Base-by-base conservation (phyloP, 352 stramenopile species). In the Phytopythium ostracodes region DNA sequence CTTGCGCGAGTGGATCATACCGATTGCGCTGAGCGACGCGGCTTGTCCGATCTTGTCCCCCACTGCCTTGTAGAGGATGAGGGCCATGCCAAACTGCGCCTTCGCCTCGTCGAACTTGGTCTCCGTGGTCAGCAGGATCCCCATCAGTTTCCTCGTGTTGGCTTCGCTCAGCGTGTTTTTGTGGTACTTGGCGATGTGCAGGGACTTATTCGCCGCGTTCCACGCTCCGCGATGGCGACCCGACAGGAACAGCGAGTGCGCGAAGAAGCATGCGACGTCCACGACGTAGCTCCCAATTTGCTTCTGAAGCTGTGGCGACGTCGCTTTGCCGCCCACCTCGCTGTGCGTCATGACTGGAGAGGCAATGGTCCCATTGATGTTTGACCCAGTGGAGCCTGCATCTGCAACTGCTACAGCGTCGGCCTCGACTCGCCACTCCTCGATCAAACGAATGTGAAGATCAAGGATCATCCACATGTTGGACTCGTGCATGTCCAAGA, bases 91-190 rank as follows among this genome's bases (percentile, higher is more conserved):
- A 46, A 93, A 91, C 65, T 93, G 84, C 4, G 78, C 79, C 54
- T 93, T 93, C 8, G 84, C 84, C 60, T 93, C 81, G 35, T 93
- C 81, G 61, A 91, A 87, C 61, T 93, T 93, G 12, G 78, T 90
- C 66, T 93, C 84, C 0, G 76, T 89, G n/a, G 79, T 92, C 22
- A 93, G 66, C 35, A 93, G 40, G 61, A 91, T 77, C 2, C 81
- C 84, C 81, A 91, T 90, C 42, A 93, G 71, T 52, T 93, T 93
- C 27, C 80, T 72, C 33, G 78, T 88, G 56, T 88, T 91, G 20
- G 81, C 84, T 66, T 93, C 78, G 11, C 67, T 81, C 18, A 87
- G 63, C 3, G 71, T 83, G 56, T 90, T 75, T 36, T 85, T 88
- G 66, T 93, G 75, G 29, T 82, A 67, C 55, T 93, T 93, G 6